Evolutionary conservation across 768 basidiomycete species (phyloP), one percentile per base, ranked within the genome.

Genomic region (Phallus indusiatus): DNA sequence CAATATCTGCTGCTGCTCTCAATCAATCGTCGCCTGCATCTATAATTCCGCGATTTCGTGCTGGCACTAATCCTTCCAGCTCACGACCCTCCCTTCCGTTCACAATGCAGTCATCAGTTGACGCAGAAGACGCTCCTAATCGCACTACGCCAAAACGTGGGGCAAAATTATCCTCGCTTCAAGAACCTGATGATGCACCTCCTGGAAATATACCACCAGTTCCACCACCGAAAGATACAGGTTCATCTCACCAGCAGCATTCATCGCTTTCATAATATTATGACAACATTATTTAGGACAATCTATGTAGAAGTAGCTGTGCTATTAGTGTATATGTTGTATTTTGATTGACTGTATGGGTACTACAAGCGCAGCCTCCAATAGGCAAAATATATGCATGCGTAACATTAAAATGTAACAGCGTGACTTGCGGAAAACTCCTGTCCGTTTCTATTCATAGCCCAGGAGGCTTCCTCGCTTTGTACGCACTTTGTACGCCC

Each of bases 1-100:
- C 61, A 18, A 36, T 62, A 12, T 62, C 61, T 24, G 61, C 61
- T 7, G 61, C 61, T 18, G 58, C 61, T 24, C 61, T 62, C 35
- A 58, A 59, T 17, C 59, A 60, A 20, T 28, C 14, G 17, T 51
- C 61, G 18, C n/a, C 57, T 6, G 47, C 58, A 33, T 48, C 47
- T 21, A 60, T 52, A 36, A 24, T 48, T 17, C 42, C 57, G 20
- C 57, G 57, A 33, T 59, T 59, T 52, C 57, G 57, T 52, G 57
- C 57, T 34, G 57, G 57, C 16, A 59, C 57, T 17, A 59, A 59
- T 36, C 57, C 57, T 24, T 59, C 57, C 42, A 42, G 12, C 42
- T n/a, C n/a, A 42, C 42, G 42, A 5, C 42, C 42, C 14, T 4
- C 42, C 12, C n/a, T 42, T n/a, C n/a, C 42, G 42, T 12, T n/a